Evolutionary conservation across 2,329 filamentous ascomycete species (phyloP), one percentile per base, ranked within the genome.

Genomic region (Aureobasidium leucospermi): DNA sequence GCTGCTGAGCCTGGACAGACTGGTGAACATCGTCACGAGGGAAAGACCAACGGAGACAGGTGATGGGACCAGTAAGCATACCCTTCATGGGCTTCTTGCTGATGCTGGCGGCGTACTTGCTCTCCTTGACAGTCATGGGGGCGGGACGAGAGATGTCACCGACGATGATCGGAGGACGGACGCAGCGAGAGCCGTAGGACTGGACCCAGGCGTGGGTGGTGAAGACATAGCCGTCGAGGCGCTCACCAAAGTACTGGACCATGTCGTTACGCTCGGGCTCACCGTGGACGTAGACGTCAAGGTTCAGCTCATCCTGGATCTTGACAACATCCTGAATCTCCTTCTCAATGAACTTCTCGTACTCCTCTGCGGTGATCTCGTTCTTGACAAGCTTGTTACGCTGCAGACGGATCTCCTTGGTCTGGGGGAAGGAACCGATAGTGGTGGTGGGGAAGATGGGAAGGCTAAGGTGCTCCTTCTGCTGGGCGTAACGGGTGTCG

Each of bases 61-160:
- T 99, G 81, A 99, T 95, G 69, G 94, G 94, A 63, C 94, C 94
- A 78, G 94, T 99, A 75, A 99, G 86, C 94, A 99, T 99, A 77
- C 94, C 94, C 90, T 99, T 99, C 94, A 99, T 97, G 79, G 94
- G 92, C 86, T 96, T 97, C 82, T 89, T 93, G 76, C 92, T 93
- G 77, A 96, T 85, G 60, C 88, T 92, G 64, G 91, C 93, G 67
- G 94, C 94, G 80, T 96, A 99, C 84, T 97, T 96, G 78, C 90
- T 96, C 85, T 99, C 94, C 88, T 99, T 99, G 79, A 99, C 94
- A 63, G 94, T 96, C 94, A 99, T 99, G 68, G 94, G 89, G 68
- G 86, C 87, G 66, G 94, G 94, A 69, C 94, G 93, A 65, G 93
- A 97, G 78, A 99, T 93, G 77, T 99, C 94, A 79, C 94, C 94